Percentiles rank a stretch among this genome's conserved stretches.
Evolutionary conservation across 2,329 filamentous ascomycete genomes (phyloP).

Genomic region (Clonostachys sp.): DNA sequence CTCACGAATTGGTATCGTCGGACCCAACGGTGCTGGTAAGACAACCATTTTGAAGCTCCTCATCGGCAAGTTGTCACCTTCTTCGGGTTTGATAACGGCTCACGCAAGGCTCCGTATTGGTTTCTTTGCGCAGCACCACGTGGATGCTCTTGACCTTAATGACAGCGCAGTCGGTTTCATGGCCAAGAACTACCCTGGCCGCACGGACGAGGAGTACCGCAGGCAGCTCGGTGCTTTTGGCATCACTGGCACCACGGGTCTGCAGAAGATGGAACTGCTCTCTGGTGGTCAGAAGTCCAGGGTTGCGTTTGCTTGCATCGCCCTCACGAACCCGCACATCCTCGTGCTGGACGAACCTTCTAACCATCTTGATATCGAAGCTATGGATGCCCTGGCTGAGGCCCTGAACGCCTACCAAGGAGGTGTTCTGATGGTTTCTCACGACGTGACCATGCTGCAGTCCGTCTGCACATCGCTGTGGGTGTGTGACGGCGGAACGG

Average conservation of each 20-base stretch:
- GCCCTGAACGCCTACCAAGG: conserved; percentile 86
- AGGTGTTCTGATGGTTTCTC: conserved; percentile 95
- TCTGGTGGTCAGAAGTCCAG: conserved; percentile 98
- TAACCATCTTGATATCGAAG: conserved; percentile 98
- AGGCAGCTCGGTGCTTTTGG: conserved; percentile 87
- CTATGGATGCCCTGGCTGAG: conserved; percentile 90
- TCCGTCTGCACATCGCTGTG: conserved; percentile 92
- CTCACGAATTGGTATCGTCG: conserved; percentile 98
- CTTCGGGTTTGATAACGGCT: conserved; percentile 77
- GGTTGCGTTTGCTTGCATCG: conserved; percentile 96
- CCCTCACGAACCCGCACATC: conserved; percentile 91
- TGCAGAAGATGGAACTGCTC: conserved; percentile 91
- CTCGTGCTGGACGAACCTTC: conserved; percentile 97
- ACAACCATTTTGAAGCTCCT: conserved; percentile 98
- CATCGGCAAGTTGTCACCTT: conserved; percentile 76
- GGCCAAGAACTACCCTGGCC: conserved; percentile 85
- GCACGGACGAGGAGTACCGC: conserved; percentile 93
- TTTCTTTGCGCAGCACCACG: conserved; percentile 98
- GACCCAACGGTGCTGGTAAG: conserved; percentile 97
- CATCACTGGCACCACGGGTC: conserved; percentile 88
- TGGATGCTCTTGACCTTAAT: conserved; percentile 89
- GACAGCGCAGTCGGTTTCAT: conserved; percentile 93
- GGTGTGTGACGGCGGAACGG: conserved; percentile 92
- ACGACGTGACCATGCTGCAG: conserved; percentile 98
- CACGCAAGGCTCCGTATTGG: conserved; percentile 86